Conservation (phyloP, 306 rosid genomes). For the Rosa persica region DNA sequence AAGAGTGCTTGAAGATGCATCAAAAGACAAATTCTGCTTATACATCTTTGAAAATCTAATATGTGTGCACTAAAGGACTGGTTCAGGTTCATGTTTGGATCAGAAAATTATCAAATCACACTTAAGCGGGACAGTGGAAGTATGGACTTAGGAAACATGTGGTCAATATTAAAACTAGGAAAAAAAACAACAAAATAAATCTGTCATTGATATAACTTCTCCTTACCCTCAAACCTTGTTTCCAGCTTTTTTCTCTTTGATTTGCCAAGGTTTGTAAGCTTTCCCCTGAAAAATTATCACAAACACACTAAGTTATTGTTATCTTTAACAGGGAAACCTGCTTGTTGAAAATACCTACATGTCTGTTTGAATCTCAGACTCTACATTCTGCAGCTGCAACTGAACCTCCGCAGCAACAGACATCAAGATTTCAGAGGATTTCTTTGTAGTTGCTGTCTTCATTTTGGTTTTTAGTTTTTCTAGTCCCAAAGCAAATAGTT, state of each 20-base stretch:
- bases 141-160: not conserved
- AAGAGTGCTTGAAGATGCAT: slow-evolving; percentile 1
- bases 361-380: slow-evolving; percentile 71
- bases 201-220: slow-evolving; percentile 18
- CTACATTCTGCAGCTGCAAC: slow-evolving; percentile 71
- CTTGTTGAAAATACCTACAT: slow-evolving; percentile 52
- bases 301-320: slow-evolving; percentile 17
- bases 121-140: not conserved
- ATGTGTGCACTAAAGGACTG: not conserved
- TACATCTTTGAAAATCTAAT: not conserved
- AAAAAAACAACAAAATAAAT: slow-evolving; percentile 16
- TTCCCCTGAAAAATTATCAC: slow-evolving; percentile 62
- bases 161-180: slow-evolving; percentile 5
- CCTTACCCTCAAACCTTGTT: slow-evolving; percentile 68
- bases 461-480: slow-evolving; percentile 71
- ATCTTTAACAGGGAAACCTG: slow-evolving; percentile 27
- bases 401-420: slow-evolving; percentile 67
- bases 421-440: slow-evolving; percentile 69
- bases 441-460: slow-evolving; percentile 51
- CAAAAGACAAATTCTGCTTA: not conserved
- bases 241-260: slow-evolving; percentile 74
- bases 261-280: slow-evolving; percentile 52
- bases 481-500: slow-evolving; percentile 64
- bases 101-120: slow-evolving; percentile 1
- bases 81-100: slow-evolving; percentile 8